Percentiles rank a stretch among this genome's conserved stretches.
Evolutionary conservation across 1,139 yeast genomes (phyloP).

Genomic region (Trichomonascaceae sp.): DNA sequence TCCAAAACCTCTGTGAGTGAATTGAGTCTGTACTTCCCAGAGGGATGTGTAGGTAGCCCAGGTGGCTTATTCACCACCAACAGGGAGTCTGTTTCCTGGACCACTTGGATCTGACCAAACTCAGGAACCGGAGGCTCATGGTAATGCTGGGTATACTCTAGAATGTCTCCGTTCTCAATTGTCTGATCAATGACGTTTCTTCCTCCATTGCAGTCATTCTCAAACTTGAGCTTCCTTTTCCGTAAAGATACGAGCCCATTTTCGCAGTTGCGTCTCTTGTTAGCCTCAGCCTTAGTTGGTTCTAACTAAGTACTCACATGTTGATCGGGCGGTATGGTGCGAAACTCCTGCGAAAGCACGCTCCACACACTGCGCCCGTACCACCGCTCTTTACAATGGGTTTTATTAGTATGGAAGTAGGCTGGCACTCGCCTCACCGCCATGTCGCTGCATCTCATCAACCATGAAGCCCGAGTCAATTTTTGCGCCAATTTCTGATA

Average conservation of each 20-base stretch:
- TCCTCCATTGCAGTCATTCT: slow-evolving; percentile 1
- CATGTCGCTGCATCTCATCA: too few species aligned
- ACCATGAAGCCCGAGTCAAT: too few species aligned
- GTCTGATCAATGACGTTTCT: background rate
- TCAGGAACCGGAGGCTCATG: slow-evolving; percentile 86
- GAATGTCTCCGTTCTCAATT: slow-evolving; percentile 53
- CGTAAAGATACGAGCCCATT: background rate
- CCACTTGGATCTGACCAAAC: slow-evolving; percentile 43
- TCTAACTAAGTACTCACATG: slow-evolving; percentile 4
- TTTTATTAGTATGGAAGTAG: slow-evolving; percentile 70
- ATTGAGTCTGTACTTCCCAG: slow-evolving; percentile 79
- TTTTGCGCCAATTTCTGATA: too few species aligned
- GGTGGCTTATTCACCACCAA: slow-evolving; percentile 86
- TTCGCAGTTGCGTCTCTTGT: background rate
- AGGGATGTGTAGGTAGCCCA: slow-evolving; percentile 83
- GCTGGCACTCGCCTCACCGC: slow-evolving; percentile 57
- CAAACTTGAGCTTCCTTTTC: background rate
- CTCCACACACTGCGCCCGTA: slow-evolving; percentile 67
- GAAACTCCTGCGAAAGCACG: slow-evolving; percentile 65
- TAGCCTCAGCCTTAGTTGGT: background rate
- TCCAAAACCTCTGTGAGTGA: slow-evolving; percentile 32
- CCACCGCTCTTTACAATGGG: slow-evolving; percentile 88
- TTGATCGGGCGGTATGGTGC: slow-evolving; percentile 52
- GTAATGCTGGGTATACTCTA: slow-evolving; percentile 70
- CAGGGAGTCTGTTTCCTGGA: slow-evolving; percentile 59